phyloP scores from a whole-genome alignment of 495 filamentous ascomycete species.

The Penicillium argentinense region DNA sequence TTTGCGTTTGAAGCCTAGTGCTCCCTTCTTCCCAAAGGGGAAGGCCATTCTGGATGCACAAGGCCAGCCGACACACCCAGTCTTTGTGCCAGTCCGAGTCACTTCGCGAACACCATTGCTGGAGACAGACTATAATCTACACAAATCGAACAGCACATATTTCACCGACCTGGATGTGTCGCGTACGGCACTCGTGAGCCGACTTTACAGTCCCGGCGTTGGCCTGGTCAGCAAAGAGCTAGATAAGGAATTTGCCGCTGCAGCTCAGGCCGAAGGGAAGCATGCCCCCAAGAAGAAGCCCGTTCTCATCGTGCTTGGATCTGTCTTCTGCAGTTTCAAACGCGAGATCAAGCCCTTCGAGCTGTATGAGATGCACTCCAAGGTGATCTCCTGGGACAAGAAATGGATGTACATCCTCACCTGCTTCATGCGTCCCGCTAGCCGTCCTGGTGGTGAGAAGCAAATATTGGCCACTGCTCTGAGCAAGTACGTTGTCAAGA shows the following conservation, averaged over 20 bases:
- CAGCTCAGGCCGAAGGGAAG: constrained; percentile 41
- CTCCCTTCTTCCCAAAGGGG: constrained; percentile 37
- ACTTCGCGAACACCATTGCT: constrained; percentile 52
- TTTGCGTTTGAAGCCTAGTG: constrained; percentile 44
- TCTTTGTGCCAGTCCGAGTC: constrained; percentile 57
- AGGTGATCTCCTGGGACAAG: constrained; percentile 70
- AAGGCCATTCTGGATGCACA: constrained; percentile 28
- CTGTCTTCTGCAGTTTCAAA: constrained; percentile 64
- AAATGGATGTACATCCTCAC: constrained; percentile 82
- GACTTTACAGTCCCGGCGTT: constrained; percentile 58
- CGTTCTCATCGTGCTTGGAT: constrained; percentile 61
- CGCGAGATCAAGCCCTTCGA: constrained; percentile 67
- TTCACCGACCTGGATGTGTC: constrained; percentile 72
- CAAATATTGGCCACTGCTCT: constrained; percentile 72
- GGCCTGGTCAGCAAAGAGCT: constrained; percentile 48
- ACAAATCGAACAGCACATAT: constrained; percentile 76
- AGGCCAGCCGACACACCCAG: constrained; percentile 40
- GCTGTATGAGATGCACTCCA: constrained; percentile 65
- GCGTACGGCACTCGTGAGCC: constrained; percentile 60
- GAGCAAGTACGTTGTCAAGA: constrained; percentile 88
- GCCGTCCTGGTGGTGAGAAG: constrained; percentile 43
- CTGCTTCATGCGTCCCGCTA: constrained; percentile 63
- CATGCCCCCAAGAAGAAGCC: constrained; percentile 39
- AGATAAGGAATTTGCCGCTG: constrained; percentile 37
- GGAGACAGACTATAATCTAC: constrained; percentile 68